Evolutionary conservation across 495 filamentous ascomycete species (phyloP).

Genomic region (Aspergillus saccharolyticus): DNA sequence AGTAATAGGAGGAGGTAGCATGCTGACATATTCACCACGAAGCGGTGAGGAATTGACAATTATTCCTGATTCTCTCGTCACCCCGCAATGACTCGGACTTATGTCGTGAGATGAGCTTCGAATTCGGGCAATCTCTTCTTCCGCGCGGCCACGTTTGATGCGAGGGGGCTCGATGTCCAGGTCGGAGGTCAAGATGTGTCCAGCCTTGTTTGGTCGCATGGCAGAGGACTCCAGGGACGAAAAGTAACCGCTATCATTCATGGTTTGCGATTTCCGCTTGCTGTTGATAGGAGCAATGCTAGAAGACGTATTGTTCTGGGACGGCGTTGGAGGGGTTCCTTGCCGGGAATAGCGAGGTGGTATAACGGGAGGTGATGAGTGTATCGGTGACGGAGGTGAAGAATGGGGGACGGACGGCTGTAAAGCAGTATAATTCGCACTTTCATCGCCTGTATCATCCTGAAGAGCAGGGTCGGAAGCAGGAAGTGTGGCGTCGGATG

Average conservation of each 20-base stretch:
- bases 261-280: constrained; percentile 67
- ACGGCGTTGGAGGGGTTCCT: constrained; percentile 70
- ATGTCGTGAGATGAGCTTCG: constrained; percentile 84
- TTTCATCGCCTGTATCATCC: constrained; percentile 57
- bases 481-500: constrained; percentile 92
- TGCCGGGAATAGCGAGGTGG: constrained; percentile 56
- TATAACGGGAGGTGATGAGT: constrained; percentile 85
- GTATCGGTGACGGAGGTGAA: constrained; percentile 60
- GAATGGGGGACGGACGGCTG: constrained; percentile 42
- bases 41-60: constrained; percentile 58
- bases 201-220: constrained; percentile 60
- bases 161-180: constrained; percentile 64
- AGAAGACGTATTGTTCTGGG: constrained; percentile 53
- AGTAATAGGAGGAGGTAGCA: constrained; percentile 76
- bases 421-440: constrained; percentile 27
- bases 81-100: constrained; percentile 66
- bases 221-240: constrained; percentile 95
- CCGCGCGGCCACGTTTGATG: constrained; percentile 82
- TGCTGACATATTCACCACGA: constrained; percentile 47
- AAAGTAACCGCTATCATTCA: constrained; percentile 96
- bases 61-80: constrained; percentile 35
- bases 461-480: constrained; percentile 70
- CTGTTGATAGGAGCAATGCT: constrained; percentile 49
- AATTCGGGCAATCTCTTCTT: constrained; percentile 93
- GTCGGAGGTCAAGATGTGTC: constrained; percentile 64